phyloP scores from a whole-genome alignment of 2,329 filamentous ascomycete species.

The Cordyceps javanica region DNA sequence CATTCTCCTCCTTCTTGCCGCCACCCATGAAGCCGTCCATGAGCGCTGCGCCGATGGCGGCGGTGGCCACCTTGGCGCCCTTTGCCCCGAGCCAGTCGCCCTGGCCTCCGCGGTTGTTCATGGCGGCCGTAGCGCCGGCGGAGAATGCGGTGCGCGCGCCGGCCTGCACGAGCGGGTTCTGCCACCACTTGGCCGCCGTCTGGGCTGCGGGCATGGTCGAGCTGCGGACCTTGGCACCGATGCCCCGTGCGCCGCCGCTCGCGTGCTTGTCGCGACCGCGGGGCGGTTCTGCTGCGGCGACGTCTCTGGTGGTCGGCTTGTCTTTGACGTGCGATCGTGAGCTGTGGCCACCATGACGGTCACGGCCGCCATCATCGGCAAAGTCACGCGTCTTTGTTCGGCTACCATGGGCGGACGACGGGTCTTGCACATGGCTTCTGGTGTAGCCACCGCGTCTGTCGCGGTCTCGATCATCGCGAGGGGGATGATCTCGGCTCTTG shows the following conservation, averaged over 20 bases:
- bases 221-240: constrained; percentile 19
- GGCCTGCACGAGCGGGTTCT: constrained; percentile 32
- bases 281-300: neutral
- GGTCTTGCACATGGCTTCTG: neutral
- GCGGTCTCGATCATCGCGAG: constrained; percentile 4
- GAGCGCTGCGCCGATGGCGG: constrained; percentile 42
- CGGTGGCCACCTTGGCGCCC: constrained; percentile 42
- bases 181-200: constrained; percentile 28
- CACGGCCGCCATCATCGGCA: neutral
- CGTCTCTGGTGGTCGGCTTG: constrained; percentile 9
- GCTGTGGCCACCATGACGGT: constrained; percentile 1
- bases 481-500: neutral
- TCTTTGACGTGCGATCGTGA: neutral
- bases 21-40: constrained; percentile 38
- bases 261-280: constrained; percentile 17
- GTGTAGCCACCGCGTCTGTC: neutral
- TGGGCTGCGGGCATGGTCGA: constrained; percentile 29
- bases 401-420: neutral
- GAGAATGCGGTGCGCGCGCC: constrained; percentile 41
- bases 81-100: constrained; percentile 43
- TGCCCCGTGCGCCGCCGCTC: constrained; percentile 9
- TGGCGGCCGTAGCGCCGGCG: constrained; percentile 42
- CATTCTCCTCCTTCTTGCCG: constrained; percentile 23
- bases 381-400: neutral
- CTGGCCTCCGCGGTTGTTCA: constrained; percentile 38